A percentile compares a stretch with the other conserved stretches of the same genome.
phyloP scores from a whole-genome alignment of 2,329 filamentous ascomycete genomes.

The Pseudovirgaria hyperparasitica region DNA sequence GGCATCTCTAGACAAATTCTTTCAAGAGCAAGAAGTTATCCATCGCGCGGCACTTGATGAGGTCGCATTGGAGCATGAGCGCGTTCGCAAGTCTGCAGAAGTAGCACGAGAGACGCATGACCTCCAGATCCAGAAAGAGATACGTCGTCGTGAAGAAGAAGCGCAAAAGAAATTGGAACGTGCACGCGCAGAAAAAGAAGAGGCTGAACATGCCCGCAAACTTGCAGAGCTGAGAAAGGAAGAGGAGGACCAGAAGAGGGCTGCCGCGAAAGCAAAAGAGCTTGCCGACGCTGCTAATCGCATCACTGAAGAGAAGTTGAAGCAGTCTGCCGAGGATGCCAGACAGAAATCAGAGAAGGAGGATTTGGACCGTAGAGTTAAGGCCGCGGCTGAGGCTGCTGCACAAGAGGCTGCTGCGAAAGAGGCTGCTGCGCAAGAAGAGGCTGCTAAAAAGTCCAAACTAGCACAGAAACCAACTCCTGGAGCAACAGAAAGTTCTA shows the following conservation, averaged over 20 bases:
- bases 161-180: conserved; percentile 25
- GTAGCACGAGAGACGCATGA: conserved; percentile 38
- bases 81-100: conserved; percentile 45
- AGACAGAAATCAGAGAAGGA: conserved; percentile 10
- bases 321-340: conserved; percentile 8
- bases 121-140: conserved; percentile 26
- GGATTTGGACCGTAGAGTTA: conserved; percentile 9
- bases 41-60: conserved; percentile 55
- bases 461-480: too few species aligned
- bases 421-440: conserved; percentile 16
- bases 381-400: conserved; percentile 8
- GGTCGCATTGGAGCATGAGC: conserved; percentile 53
- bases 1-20: conserved; percentile 48
- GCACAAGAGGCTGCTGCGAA: conserved; percentile 13
- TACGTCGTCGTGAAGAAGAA: conserved; percentile 19
- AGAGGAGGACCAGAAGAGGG: conserved; percentile 16
- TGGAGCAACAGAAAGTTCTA: conserved; percentile 13
- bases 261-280: conserved; percentile 9
- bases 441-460: conserved; percentile 16
- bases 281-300: conserved; percentile 18
- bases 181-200: conserved; percentile 30
- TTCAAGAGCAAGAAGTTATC: conserved; percentile 47
- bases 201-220: conserved; percentile 16
- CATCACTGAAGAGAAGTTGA: conserved; percentile 17
- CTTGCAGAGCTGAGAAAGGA: conserved; percentile 22